Base-by-base conservation (phyloP, 176 grass and related monocot species). In the Lolium perenne region DNA sequence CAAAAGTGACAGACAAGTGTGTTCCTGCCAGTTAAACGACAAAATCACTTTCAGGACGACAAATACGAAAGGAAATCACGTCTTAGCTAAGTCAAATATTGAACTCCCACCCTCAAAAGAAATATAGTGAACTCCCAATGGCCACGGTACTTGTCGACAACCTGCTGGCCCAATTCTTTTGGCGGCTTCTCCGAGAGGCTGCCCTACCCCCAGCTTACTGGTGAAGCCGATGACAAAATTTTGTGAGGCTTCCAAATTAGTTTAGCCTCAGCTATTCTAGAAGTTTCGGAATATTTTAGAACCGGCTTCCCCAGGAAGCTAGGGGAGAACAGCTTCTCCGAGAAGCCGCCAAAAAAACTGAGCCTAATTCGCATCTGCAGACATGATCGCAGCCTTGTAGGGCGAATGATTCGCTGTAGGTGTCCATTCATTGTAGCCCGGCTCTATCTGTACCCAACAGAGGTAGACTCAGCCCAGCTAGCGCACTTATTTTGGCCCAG, bases 371-470 rank as follows among this genome's bases (percentile, higher is more conserved):
- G n/a, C 15, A 40, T 51, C 47, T 56, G 71, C 45, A 10, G 23
- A 50, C 25, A 69, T 60, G 56, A 15, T 41, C 5, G 18, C 35
- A 21, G 43, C n/a, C 16, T n/a, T 15, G 6, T 61, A 18, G 77
- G 20, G 10, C 6, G 32, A 55, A 38, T 74, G 9, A 63, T 75
- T 54, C 20, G 13, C 7, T 38, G 38, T 64, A 64, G 4, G 35
- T 46, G 35, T 32, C 38, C 74, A 65, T 73, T 79, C 56, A 74
- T 15, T 49, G 38, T 23, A 17, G 65, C 65, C 79, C 73, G 55
- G 16, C 40, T 76, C 11, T 81, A 25, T 50, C 16, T 40, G 63
- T 16, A 80, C 2, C 16, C n/a, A 56, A 2, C 12, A 45, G 4
- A 9, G 75, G 63, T 8, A 35, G 26, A 32, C 68, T 5, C 5